Conservation (phyloP, 345 rosid genomes). For the Euphorbia lathyris region DNA sequence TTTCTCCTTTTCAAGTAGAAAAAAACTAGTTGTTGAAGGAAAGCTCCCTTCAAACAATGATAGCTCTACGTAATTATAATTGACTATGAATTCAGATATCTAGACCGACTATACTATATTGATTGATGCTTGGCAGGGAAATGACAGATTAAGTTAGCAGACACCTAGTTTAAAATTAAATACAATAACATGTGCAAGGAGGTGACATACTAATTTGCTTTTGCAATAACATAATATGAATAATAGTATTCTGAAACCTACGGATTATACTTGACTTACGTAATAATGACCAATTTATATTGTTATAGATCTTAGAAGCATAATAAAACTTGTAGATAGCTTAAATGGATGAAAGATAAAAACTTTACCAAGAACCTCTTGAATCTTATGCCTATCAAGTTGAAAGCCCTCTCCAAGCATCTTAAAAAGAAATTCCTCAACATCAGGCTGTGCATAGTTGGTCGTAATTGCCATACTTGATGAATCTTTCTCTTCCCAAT, state of each 20-base stretch:
- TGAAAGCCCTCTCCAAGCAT: slow-evolving; percentile 57
- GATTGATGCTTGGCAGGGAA: not conserved
- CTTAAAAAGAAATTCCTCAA: slow-evolving; percentile 47
- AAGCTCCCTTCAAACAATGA: no score
- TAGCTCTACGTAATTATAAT: not conserved
- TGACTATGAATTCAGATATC: not conserved
- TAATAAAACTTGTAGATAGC: not conserved
- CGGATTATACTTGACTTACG: not conserved
- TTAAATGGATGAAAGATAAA: slow-evolving; percentile 3
- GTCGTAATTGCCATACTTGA: slow-evolving; percentile 9
- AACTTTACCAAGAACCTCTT: slow-evolving; percentile 46
- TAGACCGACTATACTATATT: not conserved
- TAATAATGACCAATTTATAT: not conserved
- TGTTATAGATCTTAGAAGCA: not conserved
- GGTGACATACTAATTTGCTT: not conserved
- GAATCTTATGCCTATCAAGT: slow-evolving; percentile 43
- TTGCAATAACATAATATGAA: not conserved
- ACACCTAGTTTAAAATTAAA: not conserved
- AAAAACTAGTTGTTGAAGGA: no score
- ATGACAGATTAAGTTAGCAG: not conserved
- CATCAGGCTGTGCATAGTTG: slow-evolving; percentile 25
- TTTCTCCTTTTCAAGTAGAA: not conserved
- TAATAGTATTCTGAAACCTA: not conserved
- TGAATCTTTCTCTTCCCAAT: slow-evolving; percentile 33
- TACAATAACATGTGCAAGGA: not conserved